Conservation (phyloP, 164 flowering plant genomes). For the grape (Vitis vinifera) region DNA sequence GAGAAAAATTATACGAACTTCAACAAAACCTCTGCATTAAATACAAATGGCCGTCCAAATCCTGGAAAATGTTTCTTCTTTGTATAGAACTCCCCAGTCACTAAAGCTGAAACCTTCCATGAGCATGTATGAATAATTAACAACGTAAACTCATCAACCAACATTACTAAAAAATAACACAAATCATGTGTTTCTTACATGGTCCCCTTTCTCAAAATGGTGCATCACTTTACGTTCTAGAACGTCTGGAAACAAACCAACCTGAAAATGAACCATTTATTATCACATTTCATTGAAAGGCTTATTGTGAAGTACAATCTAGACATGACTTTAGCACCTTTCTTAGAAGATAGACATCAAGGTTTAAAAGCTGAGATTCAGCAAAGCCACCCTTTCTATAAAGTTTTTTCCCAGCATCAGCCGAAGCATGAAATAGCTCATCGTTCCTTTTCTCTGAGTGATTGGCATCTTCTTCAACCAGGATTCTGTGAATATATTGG, state of each 20-base stretch:
- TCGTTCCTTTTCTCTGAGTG: constrained; percentile 23
- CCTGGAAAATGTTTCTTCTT: constrained; percentile 92
- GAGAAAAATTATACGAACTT: constrained; percentile 51
- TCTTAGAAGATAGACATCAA: constrained; percentile 74
- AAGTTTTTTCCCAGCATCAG: constrained; percentile 60
- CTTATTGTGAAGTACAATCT: neutral
- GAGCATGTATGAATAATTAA: constrained; percentile 23
- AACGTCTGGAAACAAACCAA: constrained; percentile 91
- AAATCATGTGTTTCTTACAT: constrained; percentile 47
- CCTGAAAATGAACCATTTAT: constrained; percentile 43
- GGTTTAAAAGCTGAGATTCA: constrained; percentile 50
- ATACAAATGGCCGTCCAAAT: constrained; percentile 91
- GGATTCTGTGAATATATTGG: constrained; percentile 76
- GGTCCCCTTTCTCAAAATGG: constrained; percentile 82
- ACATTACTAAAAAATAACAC: neutral
- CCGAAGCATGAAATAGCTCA: constrained; percentile 65
- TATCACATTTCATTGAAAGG: constrained; percentile 4
- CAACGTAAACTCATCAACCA: neutral
- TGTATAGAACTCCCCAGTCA: constrained; percentile 88
- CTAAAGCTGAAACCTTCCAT: constrained; percentile 84
- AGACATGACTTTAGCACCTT: constrained; percentile 42
- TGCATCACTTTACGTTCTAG: constrained; percentile 70
- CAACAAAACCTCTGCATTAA: constrained; percentile 81
- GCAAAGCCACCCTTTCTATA: constrained; percentile 74
- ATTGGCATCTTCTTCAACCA: constrained; percentile 82